phyloP scores from a whole-genome alignment of 257 asterid species.

The Lantana camara region DNA sequence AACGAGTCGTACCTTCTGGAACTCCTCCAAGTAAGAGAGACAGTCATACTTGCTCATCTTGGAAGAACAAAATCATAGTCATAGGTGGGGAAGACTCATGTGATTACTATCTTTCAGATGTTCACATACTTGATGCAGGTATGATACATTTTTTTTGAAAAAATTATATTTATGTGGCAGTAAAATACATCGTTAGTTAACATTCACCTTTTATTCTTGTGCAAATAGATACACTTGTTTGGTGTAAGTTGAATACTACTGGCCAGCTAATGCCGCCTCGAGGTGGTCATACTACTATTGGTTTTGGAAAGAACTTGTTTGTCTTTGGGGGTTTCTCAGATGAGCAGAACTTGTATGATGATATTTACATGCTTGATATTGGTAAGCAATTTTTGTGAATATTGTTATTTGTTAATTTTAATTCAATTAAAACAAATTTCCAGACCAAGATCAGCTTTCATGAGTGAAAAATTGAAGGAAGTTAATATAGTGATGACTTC shows the following conservation, averaged over 20 bases:
- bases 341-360: conserved; percentile 82
- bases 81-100: conserved; percentile 93
- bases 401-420: not conserved
- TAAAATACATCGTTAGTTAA: conserved; percentile 27
- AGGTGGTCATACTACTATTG: conserved; percentile 91
- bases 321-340: conserved; percentile 97
- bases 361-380: conserved; percentile 80
- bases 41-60: conserved; percentile 93
- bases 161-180: conserved; percentile 10
- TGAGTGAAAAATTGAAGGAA: not conserved
- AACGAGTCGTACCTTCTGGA: conserved; percentile 80
- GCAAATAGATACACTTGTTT: conserved; percentile 73
- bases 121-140: conserved; percentile 97
- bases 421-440: conserved; percentile 1
- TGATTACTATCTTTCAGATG: conserved; percentile 84
- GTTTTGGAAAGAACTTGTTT: conserved; percentile 73
- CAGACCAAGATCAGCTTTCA: not conserved
- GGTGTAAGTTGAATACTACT: conserved; percentile 87
- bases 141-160: conserved; percentile 19
- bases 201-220: conserved; percentile 35
- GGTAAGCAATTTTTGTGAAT: conserved; percentile 53
- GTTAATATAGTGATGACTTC: not conserved
- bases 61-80: conserved; percentile 87
- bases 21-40: conserved; percentile 95
- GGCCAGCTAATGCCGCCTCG: conserved; percentile 95